phyloP scores from a whole-genome alignment of 805 yeast genomes.

The Candida insectalens region DNA sequence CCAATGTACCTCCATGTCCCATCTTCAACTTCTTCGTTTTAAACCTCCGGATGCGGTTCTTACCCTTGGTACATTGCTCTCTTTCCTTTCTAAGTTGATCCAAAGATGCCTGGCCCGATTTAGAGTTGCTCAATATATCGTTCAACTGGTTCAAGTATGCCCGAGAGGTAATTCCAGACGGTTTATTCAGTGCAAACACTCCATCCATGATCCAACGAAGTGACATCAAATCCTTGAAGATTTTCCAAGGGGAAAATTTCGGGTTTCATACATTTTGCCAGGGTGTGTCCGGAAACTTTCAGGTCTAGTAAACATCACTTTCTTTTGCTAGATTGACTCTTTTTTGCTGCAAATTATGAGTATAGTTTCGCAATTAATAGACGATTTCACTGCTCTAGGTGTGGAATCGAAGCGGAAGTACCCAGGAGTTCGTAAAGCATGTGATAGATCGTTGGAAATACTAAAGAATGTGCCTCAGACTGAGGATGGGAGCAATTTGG shows the following conservation, averaged over 20 bases:
- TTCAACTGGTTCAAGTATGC: conserved; percentile 63
- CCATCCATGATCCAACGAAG: conserved; percentile 58
- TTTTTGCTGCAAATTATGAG: too few species aligned
- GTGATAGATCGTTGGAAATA: conserved; percentile 42
- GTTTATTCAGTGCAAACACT: conserved; percentile 85
- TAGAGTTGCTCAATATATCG: conserved; percentile 46
- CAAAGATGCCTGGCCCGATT: conserved; percentile 45
- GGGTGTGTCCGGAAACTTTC: too few species aligned
- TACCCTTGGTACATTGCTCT: conserved; percentile 28
- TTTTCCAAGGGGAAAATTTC: conserved; percentile 1
- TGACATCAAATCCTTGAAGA: not conserved
- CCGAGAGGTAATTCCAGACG: conserved; percentile 75
- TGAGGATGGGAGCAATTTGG: conserved; percentile 14
- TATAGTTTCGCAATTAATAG: conserved; percentile 35
- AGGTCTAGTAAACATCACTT: not conserved
- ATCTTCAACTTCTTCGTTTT: conserved; percentile 37
- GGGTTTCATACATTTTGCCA: not conserved
- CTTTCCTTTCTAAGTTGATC: conserved; percentile 38
- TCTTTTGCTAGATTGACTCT: too few species aligned
- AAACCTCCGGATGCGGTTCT: conserved; percentile 48
- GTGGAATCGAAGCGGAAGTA: conserved; percentile 67
- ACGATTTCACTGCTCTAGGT: conserved; percentile 52
- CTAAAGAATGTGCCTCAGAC: conserved; percentile 1
- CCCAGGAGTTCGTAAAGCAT: conserved; percentile 50
- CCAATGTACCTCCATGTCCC: conserved; percentile 98